Conservation (phyloP, 2,329 filamentous ascomycete genomes). For the Trichoderma atrobrunneum region DNA sequence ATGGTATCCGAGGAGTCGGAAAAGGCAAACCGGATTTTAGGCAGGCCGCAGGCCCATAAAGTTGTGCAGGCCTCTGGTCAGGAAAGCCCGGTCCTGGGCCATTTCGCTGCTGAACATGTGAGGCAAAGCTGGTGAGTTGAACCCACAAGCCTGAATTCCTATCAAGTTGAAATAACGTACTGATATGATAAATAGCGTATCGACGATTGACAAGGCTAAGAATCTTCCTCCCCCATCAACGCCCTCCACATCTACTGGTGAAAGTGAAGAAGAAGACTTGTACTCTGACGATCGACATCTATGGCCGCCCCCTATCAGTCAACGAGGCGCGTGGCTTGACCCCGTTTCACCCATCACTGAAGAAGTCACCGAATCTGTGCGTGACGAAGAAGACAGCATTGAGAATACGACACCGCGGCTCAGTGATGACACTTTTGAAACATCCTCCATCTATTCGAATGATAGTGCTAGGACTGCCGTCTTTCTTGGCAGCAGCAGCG, state of each 20-base stretch:
- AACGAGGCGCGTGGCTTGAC: neutral
- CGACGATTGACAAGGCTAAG: neutral
- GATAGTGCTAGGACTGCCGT: conserved; percentile 23
- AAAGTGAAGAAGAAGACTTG: neutral
- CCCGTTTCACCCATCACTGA: neutral
- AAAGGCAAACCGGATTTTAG: neutral
- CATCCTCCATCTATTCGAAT: conserved; percentile 27
- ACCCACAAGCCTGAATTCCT: no score
- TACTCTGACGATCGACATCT: conserved; percentile 13
- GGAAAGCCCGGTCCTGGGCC: neutral
- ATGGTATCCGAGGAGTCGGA: conserved; percentile 16
- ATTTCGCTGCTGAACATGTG: neutral
- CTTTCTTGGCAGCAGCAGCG: neutral
- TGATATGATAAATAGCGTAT: neutral
- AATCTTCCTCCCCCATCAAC: neutral
- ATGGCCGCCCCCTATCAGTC: neutral
- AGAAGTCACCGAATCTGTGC: neutral
- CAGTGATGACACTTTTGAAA: conserved; percentile 19
- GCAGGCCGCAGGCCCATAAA: neutral
- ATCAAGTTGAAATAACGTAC: neutral
- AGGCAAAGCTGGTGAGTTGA: neutral
- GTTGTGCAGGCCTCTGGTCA: neutral
- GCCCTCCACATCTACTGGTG: neutral
- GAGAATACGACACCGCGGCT: neutral
- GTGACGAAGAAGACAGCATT: neutral